Percentiles rank a stretch among this genome's conserved stretches.
phyloP scores from a whole-genome alignment of 805 yeast species.

The Suhomyces tanzawaensis region DNA sequence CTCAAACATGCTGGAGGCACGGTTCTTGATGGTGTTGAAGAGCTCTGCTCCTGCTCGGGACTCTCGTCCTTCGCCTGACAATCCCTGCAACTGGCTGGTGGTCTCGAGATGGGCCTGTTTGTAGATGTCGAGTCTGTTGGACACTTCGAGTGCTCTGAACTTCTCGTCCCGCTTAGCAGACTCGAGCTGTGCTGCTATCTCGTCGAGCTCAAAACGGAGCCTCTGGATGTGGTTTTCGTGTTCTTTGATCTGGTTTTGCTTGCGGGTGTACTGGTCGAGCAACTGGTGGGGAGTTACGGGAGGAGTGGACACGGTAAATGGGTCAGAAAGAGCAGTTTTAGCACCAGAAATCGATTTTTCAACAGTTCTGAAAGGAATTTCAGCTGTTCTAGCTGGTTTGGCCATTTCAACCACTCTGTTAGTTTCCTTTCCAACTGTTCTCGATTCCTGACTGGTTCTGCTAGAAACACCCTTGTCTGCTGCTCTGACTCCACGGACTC shows the following conservation, averaged over 20 bases:
- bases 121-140: constrained; percentile 7
- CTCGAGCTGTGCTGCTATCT: constrained; percentile 23
- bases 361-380: too few relatives aligned
- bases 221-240: constrained; percentile 39
- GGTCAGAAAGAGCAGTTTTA: not conserved
- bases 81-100: constrained; percentile 6
- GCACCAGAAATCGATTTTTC: too few relatives aligned
- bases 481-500: too few relatives aligned
- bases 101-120: constrained; percentile 11
- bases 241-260: constrained; percentile 53
- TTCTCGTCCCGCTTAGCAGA: constrained; percentile 13
- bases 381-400: too few relatives aligned
- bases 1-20: constrained; percentile 17
- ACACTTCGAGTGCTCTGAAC: constrained; percentile 1
- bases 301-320: not conserved
- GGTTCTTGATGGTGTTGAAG: constrained; percentile 15
- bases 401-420: too few relatives aligned
- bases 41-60: constrained; percentile 5
- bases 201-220: constrained; percentile 35
- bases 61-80: constrained; percentile 3
- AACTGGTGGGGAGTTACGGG: constrained; percentile 21
- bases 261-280: constrained; percentile 40
- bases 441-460: too few relatives aligned
- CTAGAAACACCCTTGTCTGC: too few relatives aligned
- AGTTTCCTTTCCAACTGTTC: too few relatives aligned